Base-by-base conservation (phyloP, 441 rosid species). In the Melastoma candidum region DNA sequence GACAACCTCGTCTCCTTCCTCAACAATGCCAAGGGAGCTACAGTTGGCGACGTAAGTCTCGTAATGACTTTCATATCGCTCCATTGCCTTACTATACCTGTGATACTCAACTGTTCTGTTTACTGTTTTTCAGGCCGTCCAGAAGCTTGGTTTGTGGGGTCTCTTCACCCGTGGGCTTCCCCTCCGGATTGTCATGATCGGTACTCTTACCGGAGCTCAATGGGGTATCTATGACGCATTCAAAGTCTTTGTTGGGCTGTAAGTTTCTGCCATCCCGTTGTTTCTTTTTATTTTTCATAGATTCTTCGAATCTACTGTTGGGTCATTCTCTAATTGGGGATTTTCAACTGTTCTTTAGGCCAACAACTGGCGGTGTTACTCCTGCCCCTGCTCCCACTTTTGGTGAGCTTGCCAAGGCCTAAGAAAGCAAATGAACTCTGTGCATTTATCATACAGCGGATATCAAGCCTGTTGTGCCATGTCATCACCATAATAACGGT, bases 131-230 rank as follows among this genome's bases (percentile, higher is more conserved):
- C 81, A 93, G 99, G 99, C 97, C 56, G 97, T 94, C 78, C 85
- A 90, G 77, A 90, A 90, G 87, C 60, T 94, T 11, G 97, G 99
- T 22, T 7, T 82, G 72, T 57, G 65, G 89, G 99, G 99, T 56
- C 80, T 94, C 27, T 89, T 87, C 60, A 93, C 99, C 45, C 93
- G 99, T 26, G 99, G 99, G 7, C 97, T 94, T 73, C 99, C 99
- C 56, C 94, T 94, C 8, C 90, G 99, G 63, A 94, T 94, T 66
- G 95, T 94, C 73, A 94, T 94, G 99, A 94, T 94, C 8, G 99
- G 99, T 58, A 94, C 99, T 27, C 94, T 94, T 63, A 94, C 99
- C 11, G 97, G 97, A 52, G 97, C 97, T 17, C 99, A 94, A 47
- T 94, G 99, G 99, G 96, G 94, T 55, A 62, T 94, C 63, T 94